phyloP scores from a whole-genome alignment of 164 flowering plant species.

The Echeveria elegans region DNA sequence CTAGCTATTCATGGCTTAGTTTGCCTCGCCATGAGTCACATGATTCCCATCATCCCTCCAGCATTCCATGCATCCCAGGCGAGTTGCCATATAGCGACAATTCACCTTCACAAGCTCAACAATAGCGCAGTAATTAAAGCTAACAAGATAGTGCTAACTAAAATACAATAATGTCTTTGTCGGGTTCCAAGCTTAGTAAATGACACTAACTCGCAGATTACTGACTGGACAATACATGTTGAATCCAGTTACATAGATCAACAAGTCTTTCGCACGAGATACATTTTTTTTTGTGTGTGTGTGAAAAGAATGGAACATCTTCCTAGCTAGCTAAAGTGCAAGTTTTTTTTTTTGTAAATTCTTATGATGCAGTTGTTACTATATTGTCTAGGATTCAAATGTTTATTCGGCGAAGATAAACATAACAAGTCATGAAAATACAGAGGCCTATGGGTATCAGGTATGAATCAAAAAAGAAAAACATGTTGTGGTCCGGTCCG shows the following conservation, averaged over 20 bases:
- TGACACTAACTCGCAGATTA: not conserved
- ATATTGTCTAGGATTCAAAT: too few relatives aligned
- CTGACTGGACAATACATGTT: not conserved
- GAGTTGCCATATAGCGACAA: not conserved
- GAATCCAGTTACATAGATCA: not conserved
- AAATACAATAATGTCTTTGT: not conserved
- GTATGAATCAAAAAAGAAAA: not conserved
- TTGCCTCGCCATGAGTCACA: not conserved
- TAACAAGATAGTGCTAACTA: not conserved
- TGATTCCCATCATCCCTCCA: not conserved
- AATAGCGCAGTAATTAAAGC: not conserved
- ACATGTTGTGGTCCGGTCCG: too few relatives aligned
- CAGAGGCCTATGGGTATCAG: not conserved
- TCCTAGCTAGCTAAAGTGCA: not conserved
- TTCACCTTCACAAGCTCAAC: not conserved
- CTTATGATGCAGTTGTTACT: too few relatives aligned
- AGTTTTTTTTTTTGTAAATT: too few relatives aligned
- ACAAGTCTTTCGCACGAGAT: not conserved
- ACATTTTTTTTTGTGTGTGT: too few relatives aligned
- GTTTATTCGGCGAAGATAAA: too few relatives aligned
- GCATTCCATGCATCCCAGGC: not conserved
- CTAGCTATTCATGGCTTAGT: not conserved
- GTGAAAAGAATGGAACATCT: not conserved
- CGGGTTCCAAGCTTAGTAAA: not conserved
- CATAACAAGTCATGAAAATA: too few relatives aligned